phyloP scores from a whole-genome alignment of 1,284 basidiomycete genomes.

The Vanrija sp. region DNA sequence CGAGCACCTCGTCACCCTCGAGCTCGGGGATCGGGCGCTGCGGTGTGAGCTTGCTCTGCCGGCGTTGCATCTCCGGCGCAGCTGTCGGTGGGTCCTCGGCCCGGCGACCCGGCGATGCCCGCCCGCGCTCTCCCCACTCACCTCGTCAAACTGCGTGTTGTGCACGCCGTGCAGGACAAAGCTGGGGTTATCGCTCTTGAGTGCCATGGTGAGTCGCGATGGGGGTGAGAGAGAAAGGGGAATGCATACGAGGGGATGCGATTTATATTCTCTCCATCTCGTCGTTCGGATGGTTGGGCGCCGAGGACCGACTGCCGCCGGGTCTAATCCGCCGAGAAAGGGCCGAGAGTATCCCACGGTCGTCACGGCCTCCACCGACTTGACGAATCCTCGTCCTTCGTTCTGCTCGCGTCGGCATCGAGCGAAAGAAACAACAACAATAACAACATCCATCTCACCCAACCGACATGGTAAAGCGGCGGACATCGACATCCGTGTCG shows the following conservation, averaged over 20 bases:
- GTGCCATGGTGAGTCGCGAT: background rate
- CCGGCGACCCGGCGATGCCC: background rate
- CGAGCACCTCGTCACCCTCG: slow-evolving; percentile 70
- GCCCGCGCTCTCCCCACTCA: slow-evolving; percentile 19
- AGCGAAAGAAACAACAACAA: too few relatives aligned
- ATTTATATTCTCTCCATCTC: too few relatives aligned
- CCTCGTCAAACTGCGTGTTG: slow-evolving; percentile 49
- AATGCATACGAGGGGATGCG: background rate
- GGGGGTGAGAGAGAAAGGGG: slow-evolving; percentile 1
- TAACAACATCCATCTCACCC: too few relatives aligned
- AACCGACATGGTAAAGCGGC: too few relatives aligned
- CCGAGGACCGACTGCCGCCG: background rate
- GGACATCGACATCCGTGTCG: background rate
- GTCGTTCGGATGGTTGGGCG: too few relatives aligned
- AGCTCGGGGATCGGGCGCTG: slow-evolving; percentile 74
- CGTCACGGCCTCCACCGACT: background rate
- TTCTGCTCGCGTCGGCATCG: too few relatives aligned
- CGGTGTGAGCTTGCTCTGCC: background rate
- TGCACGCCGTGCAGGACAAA: slow-evolving; percentile 48
- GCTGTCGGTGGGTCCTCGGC: background rate
- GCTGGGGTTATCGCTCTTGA: slow-evolving; percentile 43
- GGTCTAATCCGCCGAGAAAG: background rate
- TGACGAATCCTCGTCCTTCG: too few relatives aligned
- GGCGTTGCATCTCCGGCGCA: background rate
- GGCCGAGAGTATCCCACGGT: background rate